Evolutionary conservation across 139 green algal species (phyloP).

Genomic region (Tetraselmis striata): DNA sequence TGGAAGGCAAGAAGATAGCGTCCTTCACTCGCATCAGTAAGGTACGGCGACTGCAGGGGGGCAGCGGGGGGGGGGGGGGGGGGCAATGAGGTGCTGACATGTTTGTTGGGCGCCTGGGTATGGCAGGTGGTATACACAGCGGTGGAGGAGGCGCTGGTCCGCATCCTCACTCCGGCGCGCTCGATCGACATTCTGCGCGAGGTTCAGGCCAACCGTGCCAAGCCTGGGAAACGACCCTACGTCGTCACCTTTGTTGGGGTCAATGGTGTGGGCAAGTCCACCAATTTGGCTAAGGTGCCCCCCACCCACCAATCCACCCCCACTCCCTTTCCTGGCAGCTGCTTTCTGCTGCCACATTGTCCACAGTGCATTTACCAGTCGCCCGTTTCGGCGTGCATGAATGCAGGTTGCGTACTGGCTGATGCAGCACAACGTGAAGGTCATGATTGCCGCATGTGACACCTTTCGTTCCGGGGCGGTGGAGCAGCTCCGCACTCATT

Average conservation of each 20-base stretch:
- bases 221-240: constrained; percentile 59
- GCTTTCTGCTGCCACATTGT: constrained; percentile 1
- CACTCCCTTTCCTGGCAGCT: neutral
- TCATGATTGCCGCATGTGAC: constrained; percentile 96
- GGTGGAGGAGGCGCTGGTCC: constrained; percentile 69
- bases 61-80: too few species aligned
- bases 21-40: constrained; percentile 77
- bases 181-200: constrained; percentile 76
- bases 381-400: constrained; percentile 11
- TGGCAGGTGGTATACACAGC: constrained; percentile 69
- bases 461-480: constrained; percentile 96
- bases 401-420: constrained; percentile 98
- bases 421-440: constrained; percentile 58
- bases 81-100: too few species aligned
- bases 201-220: constrained; percentile 47
- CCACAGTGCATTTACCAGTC: too few species aligned
- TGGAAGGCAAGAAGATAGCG: constrained; percentile 80
- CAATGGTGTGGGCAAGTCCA: constrained; percentile 98
- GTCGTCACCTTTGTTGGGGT: constrained; percentile 96
- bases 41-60: too few species aligned
- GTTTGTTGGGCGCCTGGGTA: too few species aligned
- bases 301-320: too few species aligned
- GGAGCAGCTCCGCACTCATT: constrained; percentile 97
- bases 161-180: constrained; percentile 71
- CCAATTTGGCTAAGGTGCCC: constrained; percentile 98